Percentiles rank a stretch among this genome's conserved stretches.
Conservation (phyloP, 768 basidiomycete species). For the Cystobasidium onofrii region DNA sequence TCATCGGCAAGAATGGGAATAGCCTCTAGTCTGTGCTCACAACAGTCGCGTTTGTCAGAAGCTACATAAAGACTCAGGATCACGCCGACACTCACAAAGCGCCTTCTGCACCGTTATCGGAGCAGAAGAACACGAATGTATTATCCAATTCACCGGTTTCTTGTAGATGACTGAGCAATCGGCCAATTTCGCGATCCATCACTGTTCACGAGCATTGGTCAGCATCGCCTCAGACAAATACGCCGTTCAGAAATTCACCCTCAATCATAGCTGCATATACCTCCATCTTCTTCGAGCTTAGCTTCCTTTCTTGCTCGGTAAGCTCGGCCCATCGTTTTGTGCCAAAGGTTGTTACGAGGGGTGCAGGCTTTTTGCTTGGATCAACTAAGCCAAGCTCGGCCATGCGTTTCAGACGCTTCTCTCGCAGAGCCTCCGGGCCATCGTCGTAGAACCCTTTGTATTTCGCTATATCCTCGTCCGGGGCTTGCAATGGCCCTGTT, state of each 20-base stretch:
- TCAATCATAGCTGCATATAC: neutral
- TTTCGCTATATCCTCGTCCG: neutral
- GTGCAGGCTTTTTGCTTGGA: neutral
- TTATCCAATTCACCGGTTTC: neutral
- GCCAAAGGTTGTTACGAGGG: neutral
- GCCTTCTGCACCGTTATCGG: constrained; percentile 4
- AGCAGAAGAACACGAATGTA: neutral
- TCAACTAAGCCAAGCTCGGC: neutral
- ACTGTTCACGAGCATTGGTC: too few relatives aligned
- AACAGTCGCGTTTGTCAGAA: neutral
- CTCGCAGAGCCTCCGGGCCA: neutral
- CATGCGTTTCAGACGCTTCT: neutral
- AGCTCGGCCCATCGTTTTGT: neutral
- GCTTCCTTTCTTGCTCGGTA: neutral
- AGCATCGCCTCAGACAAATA: too few relatives aligned
- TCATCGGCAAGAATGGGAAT: neutral
- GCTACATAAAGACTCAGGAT: neutral
- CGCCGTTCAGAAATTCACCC: neutral
- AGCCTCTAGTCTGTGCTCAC: neutral
- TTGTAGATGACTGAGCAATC: neutral
- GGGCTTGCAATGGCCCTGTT: neutral
- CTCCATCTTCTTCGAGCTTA: neutral
- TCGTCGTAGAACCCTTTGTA: constrained; percentile 7
- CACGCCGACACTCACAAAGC: neutral
- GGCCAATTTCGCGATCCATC: neutral